These are phyloP conservation scores for Corynespora cassiicola DNA, from an alignment of 2,329 filamentous ascomycete species.

Conservation along the genomic window DNA sequence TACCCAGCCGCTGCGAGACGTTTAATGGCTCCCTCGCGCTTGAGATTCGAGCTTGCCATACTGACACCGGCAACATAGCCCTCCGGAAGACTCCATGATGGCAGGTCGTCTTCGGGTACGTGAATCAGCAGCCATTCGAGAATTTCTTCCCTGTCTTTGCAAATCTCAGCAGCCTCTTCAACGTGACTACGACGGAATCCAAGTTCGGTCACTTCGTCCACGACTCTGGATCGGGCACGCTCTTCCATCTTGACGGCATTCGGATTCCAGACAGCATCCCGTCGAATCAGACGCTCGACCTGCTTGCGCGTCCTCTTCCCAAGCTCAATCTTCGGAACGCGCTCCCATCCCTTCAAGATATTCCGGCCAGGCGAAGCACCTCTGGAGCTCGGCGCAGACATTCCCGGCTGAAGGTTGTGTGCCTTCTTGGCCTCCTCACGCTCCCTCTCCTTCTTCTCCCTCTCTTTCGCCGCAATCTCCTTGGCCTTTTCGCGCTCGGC, in stretches of 20 bases:
- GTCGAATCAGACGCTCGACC: conserved; percentile 80
- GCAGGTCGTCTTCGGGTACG: conserved; percentile 96
- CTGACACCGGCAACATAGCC: conserved; percentile 90
- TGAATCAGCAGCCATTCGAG: conserved; percentile 97
- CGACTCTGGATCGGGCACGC: conserved; percentile 63
- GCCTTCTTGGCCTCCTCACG: conserved; percentile 68
- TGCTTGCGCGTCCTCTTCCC: conserved; percentile 79
- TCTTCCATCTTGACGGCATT: conserved; percentile 71
- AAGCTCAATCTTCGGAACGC: conserved; percentile 91
- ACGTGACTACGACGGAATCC: conserved; percentile 91
- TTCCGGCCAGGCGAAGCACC: conserved; percentile 43
- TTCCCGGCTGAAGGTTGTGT: conserved; percentile 53
- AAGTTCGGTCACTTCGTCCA: conserved; percentile 77
- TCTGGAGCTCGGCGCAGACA: conserved; percentile 32
- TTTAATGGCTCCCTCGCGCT: conserved; percentile 81
- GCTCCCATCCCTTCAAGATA: conserved; percentile 77
- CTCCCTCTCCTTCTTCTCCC: conserved; percentile 66
- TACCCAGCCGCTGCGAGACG: conserved; percentile 84
- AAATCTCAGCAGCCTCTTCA: conserved; percentile 84
- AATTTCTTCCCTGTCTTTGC: conserved; percentile 90
- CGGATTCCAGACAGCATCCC: conserved; percentile 86
- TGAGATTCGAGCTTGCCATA: conserved; percentile 81
- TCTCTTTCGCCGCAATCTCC: conserved; percentile 78
- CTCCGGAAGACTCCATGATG: conserved; percentile 88
- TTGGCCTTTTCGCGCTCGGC: conserved; percentile 82